Percentiles rank a stretch among this genome's conserved stretches.
Conservation (phyloP, 805 yeast species). For the Zygosaccharomyces siamensis region DNA sequence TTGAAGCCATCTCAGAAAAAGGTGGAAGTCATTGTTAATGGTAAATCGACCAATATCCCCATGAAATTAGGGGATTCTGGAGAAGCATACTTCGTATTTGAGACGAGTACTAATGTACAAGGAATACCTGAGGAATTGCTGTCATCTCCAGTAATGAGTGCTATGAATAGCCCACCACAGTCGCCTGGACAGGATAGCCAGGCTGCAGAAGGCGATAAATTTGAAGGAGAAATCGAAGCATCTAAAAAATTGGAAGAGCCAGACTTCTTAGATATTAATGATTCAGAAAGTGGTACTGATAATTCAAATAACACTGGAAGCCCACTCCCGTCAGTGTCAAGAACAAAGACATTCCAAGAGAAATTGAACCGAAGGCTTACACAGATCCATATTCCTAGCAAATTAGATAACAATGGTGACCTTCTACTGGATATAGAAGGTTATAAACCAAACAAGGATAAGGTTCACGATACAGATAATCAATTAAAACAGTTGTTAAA, state of each 20-base stretch:
- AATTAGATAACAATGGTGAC: constrained; percentile 84
- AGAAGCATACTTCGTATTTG: constrained; percentile 95
- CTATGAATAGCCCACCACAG: constrained; percentile 56
- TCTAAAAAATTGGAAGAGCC: constrained; percentile 29
- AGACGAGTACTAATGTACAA: constrained; percentile 53
- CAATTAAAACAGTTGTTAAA: constrained; percentile 64
- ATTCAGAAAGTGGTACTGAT: constrained; percentile 6
- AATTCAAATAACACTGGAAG: not conserved
- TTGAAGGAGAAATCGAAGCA: constrained; percentile 22
- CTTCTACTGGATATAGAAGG: constrained; percentile 92
- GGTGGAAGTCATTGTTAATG: constrained; percentile 85
- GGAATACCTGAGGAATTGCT: constrained; percentile 72
- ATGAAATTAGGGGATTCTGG: constrained; percentile 98
- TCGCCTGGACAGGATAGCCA: constrained; percentile 21
- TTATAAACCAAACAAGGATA: constrained; percentile 79
- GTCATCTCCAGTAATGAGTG: constrained; percentile 80
- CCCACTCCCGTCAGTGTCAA: constrained; percentile 6
- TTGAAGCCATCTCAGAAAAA: constrained; percentile 93
- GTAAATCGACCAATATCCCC: constrained; percentile 70
- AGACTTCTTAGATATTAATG: constrained; percentile 32
- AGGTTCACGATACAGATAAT: constrained; percentile 70
- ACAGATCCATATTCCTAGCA: constrained; percentile 77
- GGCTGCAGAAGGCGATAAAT: constrained; percentile 26
- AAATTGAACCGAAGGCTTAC: constrained; percentile 61
- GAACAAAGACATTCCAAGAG: constrained; percentile 21